phyloP scores from a whole-genome alignment of 129 eudicot species.

The Centaurea solstitialis region DNA sequence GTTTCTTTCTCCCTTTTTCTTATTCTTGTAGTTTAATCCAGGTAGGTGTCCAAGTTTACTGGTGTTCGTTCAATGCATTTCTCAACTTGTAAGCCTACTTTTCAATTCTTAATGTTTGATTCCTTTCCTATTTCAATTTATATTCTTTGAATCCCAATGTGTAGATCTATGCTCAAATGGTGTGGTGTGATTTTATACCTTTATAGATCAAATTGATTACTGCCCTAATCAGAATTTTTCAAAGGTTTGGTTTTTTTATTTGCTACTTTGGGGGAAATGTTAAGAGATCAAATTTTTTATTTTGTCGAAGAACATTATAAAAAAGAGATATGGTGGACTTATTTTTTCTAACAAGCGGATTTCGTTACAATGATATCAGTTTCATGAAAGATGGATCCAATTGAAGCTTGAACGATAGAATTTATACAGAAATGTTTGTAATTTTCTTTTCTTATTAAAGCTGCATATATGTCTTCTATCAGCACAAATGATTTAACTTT shows the following conservation, averaged over 20 bases:
- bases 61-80: neutral
- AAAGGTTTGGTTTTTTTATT: neutral
- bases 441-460: conserved; percentile 5
- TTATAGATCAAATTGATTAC: conserved; percentile 28
- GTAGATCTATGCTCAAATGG: conserved; percentile 53
- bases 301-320: neutral
- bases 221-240: conserved; percentile 17
- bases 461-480: conserved; percentile 12
- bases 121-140: neutral
- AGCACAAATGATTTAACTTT: conserved; percentile 15
- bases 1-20: conserved; percentile 1
- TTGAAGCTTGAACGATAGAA: conserved; percentile 11
- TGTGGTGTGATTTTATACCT: conserved; percentile 18
- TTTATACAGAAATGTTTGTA: neutral
- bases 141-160: conserved; percentile 25
- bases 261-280: neutral
- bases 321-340: neutral
- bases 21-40: conserved; percentile 18
- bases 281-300: neutral
- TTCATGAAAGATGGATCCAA: conserved; percentile 4
- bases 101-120: neutral
- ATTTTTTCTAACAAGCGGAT: neutral
- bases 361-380: neutral
- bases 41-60: conserved; percentile 12
- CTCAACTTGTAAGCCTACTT: conserved; percentile 38